Evolutionary conservation across 1,139 yeast genomes (phyloP).

Genomic region (Pichia inconspicua): DNA sequence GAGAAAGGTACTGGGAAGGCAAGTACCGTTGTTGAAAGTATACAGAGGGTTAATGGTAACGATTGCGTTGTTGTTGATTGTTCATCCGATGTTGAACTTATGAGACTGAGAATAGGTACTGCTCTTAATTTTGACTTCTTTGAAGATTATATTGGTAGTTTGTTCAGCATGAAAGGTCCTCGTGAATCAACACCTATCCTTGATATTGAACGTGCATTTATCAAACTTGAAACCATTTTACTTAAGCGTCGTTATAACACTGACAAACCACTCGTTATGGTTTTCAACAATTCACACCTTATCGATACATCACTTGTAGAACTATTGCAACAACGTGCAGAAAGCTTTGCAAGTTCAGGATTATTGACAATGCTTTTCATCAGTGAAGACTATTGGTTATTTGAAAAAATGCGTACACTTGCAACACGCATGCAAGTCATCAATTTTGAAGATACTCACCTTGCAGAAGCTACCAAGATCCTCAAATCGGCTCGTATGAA

Average conservation of each 20-base stretch:
- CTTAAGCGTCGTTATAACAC: slow-evolving; percentile 35
- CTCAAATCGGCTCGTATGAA: slow-evolving; percentile 46
- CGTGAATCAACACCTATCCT: slow-evolving; percentile 76
- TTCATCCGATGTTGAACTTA: slow-evolving; percentile 80
- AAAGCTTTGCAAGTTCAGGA: slow-evolving; percentile 67
- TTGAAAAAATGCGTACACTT: slow-evolving; percentile 62
- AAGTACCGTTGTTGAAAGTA: slow-evolving; percentile 61
- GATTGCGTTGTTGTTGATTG: slow-evolving; percentile 74
- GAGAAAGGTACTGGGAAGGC: slow-evolving; percentile 88
- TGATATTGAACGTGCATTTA: slow-evolving; percentile 78
- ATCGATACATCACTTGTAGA: slow-evolving; percentile 72
- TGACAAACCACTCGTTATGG: slow-evolving; percentile 54
- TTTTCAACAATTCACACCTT: slow-evolving; percentile 69
- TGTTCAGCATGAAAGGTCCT: slow-evolving; percentile 79
- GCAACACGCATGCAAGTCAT: slow-evolving; percentile 72
- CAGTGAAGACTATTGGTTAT: slow-evolving; percentile 83
- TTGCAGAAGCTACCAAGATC: slow-evolving; percentile 51
- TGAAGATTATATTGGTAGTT: slow-evolving; percentile 77
- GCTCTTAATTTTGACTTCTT: slow-evolving; percentile 68
- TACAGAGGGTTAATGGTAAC: slow-evolving; percentile 54
- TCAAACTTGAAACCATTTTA: slow-evolving; percentile 69
- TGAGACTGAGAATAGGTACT: slow-evolving; percentile 66
- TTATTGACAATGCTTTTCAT: slow-evolving; percentile 69
- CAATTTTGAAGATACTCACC: slow-evolving; percentile 58
- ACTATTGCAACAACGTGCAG: slow-evolving; percentile 77